A percentile compares a stretch with the other conserved stretches of the same genome.
Evolutionary conservation across 257 asterid genomes (phyloP).

Genomic region (Solanum dulcamara): DNA sequence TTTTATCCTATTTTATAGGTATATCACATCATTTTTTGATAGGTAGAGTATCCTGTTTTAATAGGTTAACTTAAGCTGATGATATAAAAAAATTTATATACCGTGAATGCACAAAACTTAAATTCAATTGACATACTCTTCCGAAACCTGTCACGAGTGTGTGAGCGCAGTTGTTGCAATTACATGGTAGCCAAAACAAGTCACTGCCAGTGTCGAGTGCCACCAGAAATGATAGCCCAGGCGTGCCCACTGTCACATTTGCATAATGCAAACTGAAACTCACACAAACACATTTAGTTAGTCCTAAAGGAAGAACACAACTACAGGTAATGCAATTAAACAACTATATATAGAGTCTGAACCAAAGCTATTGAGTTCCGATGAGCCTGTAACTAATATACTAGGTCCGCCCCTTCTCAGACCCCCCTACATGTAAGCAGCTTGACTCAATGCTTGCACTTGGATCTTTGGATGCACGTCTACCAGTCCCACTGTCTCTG

Average conservation of each 20-base stretch:
- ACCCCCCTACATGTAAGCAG: background rate
- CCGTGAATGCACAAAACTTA: background rate
- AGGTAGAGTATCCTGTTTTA: background rate
- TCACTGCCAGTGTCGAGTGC: slow-evolving; percentile 98
- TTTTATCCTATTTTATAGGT: background rate
- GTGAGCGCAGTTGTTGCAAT: slow-evolving; percentile 49
- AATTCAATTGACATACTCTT: slow-evolving; percentile 16
- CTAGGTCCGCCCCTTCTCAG: background rate
- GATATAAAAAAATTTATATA: background rate
- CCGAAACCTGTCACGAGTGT: slow-evolving; percentile 37
- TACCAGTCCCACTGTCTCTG: background rate
- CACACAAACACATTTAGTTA: background rate
- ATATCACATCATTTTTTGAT: background rate
- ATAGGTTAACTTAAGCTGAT: background rate
- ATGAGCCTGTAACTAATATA: background rate
- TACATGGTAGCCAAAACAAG: slow-evolving; percentile 93
- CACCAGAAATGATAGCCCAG: slow-evolving; percentile 46
- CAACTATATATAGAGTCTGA: background rate
- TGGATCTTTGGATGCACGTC: background rate
- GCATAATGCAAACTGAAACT: slow-evolving; percentile 81
- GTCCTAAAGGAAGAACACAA: background rate
- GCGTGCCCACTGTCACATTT: slow-evolving; percentile 72
- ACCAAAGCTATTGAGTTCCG: background rate
- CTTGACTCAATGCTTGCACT: too few relatives aligned
- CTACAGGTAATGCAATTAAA: background rate